Evolutionary conservation across 2,329 filamentous ascomycete genomes (phyloP).

Genomic region (Rhinocladiella similis): DNA sequence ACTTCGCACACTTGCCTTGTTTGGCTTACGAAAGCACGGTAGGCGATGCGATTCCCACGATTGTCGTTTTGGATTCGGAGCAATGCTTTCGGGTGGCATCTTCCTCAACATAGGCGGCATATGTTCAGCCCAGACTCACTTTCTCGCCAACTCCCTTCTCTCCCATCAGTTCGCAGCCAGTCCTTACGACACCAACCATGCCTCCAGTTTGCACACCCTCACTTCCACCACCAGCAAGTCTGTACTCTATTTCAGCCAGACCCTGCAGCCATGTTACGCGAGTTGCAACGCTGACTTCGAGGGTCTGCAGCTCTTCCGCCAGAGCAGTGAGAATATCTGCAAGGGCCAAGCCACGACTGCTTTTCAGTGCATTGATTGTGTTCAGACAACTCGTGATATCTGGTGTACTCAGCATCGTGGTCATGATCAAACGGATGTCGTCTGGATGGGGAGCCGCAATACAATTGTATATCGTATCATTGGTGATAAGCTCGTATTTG

Average conservation of each 20-base stretch:
- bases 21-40: too few species aligned
- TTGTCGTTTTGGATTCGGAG: too few species aligned
- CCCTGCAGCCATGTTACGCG: constrained; percentile 91
- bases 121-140: constrained; percentile 22
- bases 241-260: constrained; percentile 87
- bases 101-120: too few species aligned
- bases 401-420: constrained; percentile 77
- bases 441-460: constrained; percentile 92
- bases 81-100: too few species aligned
- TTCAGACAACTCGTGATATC: constrained; percentile 88
- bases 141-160: constrained; percentile 35
- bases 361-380: constrained; percentile 86
- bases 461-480: constrained; percentile 93
- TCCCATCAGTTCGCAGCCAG: constrained; percentile 75
- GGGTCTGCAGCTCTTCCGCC: constrained; percentile 74
- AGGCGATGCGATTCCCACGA: too few species aligned
- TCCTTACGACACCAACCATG: constrained; percentile 82
- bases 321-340: constrained; percentile 91
- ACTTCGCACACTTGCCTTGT: too few species aligned
- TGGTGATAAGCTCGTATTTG: constrained; percentile 80
- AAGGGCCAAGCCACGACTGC: constrained; percentile 79
- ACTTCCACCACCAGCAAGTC: constrained; percentile 81
- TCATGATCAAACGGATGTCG: constrained; percentile 80
- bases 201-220: constrained; percentile 91
- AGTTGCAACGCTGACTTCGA: constrained; percentile 83